phyloP scores from a whole-genome alignment of 495 filamentous ascomycete genomes.

The Monascus purpureus region DNA sequence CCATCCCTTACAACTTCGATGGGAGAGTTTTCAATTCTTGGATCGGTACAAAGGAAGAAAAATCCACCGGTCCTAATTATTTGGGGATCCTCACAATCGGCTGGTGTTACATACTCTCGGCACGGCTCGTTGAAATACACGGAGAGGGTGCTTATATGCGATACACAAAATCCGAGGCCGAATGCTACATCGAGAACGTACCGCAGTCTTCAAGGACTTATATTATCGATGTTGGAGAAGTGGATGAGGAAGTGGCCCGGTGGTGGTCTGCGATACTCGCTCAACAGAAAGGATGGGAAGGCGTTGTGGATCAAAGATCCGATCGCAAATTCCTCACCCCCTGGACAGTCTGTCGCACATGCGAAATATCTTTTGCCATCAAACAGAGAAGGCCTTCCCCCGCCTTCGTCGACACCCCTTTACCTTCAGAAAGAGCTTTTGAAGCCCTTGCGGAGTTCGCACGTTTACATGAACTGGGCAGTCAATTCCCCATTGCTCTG shows the following conservation, averaged over 20 bases:
- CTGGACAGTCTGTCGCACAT: slow-evolving; percentile 3
- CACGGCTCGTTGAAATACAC: slow-evolving; percentile 6
- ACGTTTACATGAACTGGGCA: slow-evolving; percentile 4
- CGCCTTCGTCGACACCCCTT: not conserved
- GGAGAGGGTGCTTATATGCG: slow-evolving; percentile 2
- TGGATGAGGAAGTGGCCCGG: slow-evolving; percentile 1
- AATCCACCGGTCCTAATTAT: slow-evolving; percentile 1
- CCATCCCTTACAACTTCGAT: slow-evolving; percentile 2
- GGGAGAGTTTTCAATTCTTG: slow-evolving; percentile 2
- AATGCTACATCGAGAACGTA: not conserved
- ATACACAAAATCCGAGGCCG: slow-evolving; percentile 3
- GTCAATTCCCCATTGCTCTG: slow-evolving; percentile 6
- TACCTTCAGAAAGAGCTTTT: slow-evolving; percentile 4
- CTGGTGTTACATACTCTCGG: slow-evolving; percentile 9
- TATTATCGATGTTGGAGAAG: slow-evolving; percentile 5
- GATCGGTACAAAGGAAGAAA: slow-evolving; percentile 2
- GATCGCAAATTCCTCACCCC: slow-evolving; percentile 3
- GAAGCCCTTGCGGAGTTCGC: slow-evolving; percentile 4
- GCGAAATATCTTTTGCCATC: not conserved
- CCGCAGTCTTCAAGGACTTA: not conserved
- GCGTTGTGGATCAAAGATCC: slow-evolving; percentile 1
- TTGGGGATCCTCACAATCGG: slow-evolving; percentile 5
- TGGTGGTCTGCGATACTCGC: slow-evolving; percentile 9
- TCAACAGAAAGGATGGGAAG: slow-evolving; percentile 5
- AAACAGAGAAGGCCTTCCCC: not conserved